A percentile compares a stretch with the other conserved stretches of the same genome.
phyloP scores from a whole-genome alignment of 805 yeast species.

The Zygoascus flipseniorum region DNA sequence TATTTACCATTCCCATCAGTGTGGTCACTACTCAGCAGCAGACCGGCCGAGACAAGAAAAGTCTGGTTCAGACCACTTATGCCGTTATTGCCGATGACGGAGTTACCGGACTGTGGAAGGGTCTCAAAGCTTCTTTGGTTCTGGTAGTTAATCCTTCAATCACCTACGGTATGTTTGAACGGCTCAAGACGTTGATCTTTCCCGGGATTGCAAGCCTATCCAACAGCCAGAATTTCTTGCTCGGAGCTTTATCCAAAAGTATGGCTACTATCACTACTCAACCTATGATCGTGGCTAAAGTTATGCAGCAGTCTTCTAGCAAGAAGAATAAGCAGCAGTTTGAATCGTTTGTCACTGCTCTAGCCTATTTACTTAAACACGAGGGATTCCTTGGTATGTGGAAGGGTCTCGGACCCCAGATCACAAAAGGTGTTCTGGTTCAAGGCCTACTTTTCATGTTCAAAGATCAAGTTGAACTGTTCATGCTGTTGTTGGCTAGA shows the following conservation, averaged over 20 bases:
- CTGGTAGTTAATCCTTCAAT: slow-evolving; percentile 78
- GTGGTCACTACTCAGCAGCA: slow-evolving; percentile 60
- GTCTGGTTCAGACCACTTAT: slow-evolving; percentile 36
- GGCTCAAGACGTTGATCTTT: slow-evolving; percentile 48
- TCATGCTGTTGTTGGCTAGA: slow-evolving; percentile 22
- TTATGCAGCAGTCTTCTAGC: slow-evolving; percentile 53
- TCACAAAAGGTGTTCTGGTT: slow-evolving; percentile 71
- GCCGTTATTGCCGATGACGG: slow-evolving; percentile 59
- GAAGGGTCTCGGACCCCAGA: slow-evolving; percentile 76
- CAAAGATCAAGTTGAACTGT: slow-evolving; percentile 50
- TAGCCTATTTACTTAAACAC: slow-evolving; percentile 48
- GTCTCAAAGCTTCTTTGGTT: slow-evolving; percentile 70
- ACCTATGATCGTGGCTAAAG: slow-evolving; percentile 79
- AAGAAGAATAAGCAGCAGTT: slow-evolving; percentile 31
- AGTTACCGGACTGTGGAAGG: slow-evolving; percentile 68
- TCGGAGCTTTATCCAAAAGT: slow-evolving; percentile 76
- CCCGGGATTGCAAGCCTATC: slow-evolving; percentile 35
- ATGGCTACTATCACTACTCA: slow-evolving; percentile 75
- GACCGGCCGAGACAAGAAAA: slow-evolving; percentile 20
- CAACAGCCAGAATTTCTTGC: slow-evolving; percentile 55
- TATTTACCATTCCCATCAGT: slow-evolving; percentile 73
- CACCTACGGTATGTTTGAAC: slow-evolving; percentile 73
- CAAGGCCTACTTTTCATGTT: slow-evolving; percentile 80
- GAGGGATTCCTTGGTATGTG: slow-evolving; percentile 62
- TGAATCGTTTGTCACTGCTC: slow-evolving; percentile 53